phyloP scores from a whole-genome alignment of 2,329 filamentous ascomycete genomes.

The Diplodia intermedia region DNA sequence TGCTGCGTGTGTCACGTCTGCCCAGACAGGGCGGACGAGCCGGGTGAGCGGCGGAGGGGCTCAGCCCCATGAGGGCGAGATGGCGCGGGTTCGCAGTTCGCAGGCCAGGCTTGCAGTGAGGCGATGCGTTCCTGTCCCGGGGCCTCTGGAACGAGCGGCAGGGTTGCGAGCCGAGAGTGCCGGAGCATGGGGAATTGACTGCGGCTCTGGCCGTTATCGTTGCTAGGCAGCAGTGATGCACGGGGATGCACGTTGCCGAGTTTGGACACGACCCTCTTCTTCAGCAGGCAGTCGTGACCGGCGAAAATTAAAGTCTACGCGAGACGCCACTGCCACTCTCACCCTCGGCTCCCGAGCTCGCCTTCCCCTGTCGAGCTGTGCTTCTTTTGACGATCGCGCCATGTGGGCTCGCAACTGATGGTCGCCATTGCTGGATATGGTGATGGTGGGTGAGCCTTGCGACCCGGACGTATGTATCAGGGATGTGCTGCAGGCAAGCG shows the following conservation, averaged over 20 bases:
- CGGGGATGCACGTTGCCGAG: conserved; percentile 14
- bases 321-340: background rate
- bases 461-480: background rate
- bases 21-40: background rate
- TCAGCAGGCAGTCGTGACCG: background rate
- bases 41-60: background rate
- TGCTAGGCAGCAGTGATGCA: conserved; percentile 16
- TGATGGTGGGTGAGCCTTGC: background rate
- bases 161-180: background rate
- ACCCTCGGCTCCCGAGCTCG: background rate
- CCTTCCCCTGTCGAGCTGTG: background rate
- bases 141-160: conserved; percentile 9
- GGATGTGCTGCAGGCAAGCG: conserved; percentile 1
- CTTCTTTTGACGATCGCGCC: background rate
- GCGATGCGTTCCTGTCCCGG: background rate
- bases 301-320: conserved; percentile 3
- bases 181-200: background rate
- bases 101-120: background rate
- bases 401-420: background rate
- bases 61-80: conserved; percentile 20
- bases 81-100: background rate
- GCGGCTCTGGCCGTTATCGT: conserved; percentile 17
- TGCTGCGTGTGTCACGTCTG: background rate
- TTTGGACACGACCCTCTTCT: conserved; percentile 5
- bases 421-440: background rate